phyloP scores from a whole-genome alignment of 1,139 yeast genomes.

The Debaryomycetaceae sp. region DNA sequence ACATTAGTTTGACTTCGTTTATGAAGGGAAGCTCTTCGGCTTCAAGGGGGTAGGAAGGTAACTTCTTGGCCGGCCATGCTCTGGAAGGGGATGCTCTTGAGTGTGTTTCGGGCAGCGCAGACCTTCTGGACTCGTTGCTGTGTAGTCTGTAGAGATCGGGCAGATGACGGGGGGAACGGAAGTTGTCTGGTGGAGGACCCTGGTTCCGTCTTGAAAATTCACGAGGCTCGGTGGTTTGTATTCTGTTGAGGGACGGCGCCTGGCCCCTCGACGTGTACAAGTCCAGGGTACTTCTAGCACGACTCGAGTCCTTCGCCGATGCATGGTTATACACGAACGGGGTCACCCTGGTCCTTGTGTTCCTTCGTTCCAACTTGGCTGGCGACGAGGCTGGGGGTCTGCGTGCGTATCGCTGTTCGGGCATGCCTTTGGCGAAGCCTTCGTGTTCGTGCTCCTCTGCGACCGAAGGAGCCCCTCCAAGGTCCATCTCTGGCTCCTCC shows the following conservation, averaged over 20 bases:
- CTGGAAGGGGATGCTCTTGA: neutral
- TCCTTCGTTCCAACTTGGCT: conserved; percentile 12
- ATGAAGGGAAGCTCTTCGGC: conserved; percentile 37
- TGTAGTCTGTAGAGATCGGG: conserved; percentile 6
- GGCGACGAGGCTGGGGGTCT: conserved; percentile 7
- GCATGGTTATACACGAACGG: conserved; percentile 18
- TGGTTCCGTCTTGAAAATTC: neutral
- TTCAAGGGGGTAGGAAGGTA: conserved; percentile 14
- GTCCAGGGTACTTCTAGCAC: conserved; percentile 4
- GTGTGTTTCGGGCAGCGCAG: neutral
- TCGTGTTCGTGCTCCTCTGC: neutral
- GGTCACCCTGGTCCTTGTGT: conserved; percentile 19
- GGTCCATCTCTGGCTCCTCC: conserved; percentile 4
- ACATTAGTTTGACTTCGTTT: conserved; percentile 30
- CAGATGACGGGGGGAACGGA: neutral
- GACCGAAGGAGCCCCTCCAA: neutral
- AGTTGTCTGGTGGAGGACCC: neutral
- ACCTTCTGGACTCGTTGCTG: conserved; percentile 10
- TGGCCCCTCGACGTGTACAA: conserved; percentile 8
- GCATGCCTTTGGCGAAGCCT: neutral
- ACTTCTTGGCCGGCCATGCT: conserved; percentile 7
- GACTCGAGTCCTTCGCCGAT: conserved; percentile 1
- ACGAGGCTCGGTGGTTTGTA: neutral
- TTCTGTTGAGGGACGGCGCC: conserved; percentile 10
- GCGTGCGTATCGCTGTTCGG: neutral